phyloP scores from a whole-genome alignment of 2,329 filamentous ascomycete species.

The Colletotrichum sidae region DNA sequence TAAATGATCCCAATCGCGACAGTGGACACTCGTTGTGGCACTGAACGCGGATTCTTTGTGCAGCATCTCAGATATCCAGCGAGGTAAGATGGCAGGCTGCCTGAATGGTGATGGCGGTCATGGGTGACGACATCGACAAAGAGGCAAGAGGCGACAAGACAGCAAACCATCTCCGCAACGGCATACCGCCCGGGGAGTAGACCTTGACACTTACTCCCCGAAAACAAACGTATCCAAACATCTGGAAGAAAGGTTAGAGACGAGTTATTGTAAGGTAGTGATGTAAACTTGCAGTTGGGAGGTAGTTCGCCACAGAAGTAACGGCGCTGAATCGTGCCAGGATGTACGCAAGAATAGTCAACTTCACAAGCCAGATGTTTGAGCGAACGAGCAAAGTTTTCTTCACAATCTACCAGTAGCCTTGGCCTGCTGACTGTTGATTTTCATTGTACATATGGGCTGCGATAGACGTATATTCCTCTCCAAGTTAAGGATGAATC shows the following conservation, averaged over 20 bases:
- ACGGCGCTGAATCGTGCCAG: constrained; percentile 57
- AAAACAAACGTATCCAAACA: constrained; percentile 43
- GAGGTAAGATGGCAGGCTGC: constrained; percentile 54
- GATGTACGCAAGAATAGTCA: constrained; percentile 50
- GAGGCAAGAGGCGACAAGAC: constrained; percentile 54
- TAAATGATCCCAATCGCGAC: constrained; percentile 57
- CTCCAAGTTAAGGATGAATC: constrained; percentile 42
- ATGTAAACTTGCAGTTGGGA: constrained; percentile 41
- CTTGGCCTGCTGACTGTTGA: constrained; percentile 6
- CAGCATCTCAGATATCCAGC: constrained; percentile 52
- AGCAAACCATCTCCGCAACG: constrained; percentile 55
- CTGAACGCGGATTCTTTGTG: constrained; percentile 37
- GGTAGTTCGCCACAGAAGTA: constrained; percentile 56
- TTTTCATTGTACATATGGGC: constrained; percentile 32
- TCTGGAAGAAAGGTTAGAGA: constrained; percentile 48
- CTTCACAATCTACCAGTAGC: constrained; percentile 42
- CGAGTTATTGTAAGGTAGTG: constrained; percentile 33
- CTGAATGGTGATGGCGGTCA: constrained; percentile 50
- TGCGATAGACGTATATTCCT: constrained; percentile 46
- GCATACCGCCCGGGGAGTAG: constrained; percentile 57
- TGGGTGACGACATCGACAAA: constrained; percentile 55
- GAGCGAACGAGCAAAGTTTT: constrained; percentile 50
- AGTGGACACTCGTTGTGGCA: constrained; percentile 45
- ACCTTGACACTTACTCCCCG: constrained; percentile 42
- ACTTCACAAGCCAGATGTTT: constrained; percentile 54